Conservation (phyloP, 805 yeast species). For the Komagataella pastoris region DNA sequence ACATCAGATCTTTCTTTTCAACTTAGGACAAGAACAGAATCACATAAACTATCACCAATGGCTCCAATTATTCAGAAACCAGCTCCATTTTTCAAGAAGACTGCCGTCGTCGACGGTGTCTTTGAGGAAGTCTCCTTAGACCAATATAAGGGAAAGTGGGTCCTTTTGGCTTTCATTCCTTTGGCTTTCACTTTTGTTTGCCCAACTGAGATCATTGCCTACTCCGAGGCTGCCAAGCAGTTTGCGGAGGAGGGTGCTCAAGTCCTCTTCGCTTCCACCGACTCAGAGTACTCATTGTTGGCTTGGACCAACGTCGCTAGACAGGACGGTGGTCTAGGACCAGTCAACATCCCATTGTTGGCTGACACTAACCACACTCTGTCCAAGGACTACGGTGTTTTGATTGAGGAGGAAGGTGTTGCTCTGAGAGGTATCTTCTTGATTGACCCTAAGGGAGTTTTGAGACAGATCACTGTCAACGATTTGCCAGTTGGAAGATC, state of each 20-base stretch:
- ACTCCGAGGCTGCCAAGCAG: conserved; percentile 88
- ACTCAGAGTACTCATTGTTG: conserved; percentile 91
- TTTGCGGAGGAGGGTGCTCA: conserved; percentile 80
- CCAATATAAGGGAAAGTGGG: conserved; percentile 97
- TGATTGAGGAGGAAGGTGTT: conserved; percentile 90
- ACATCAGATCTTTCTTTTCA: background rate
- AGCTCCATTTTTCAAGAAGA: conserved; percentile 93
- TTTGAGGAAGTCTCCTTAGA: conserved; percentile 93
- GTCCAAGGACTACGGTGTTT: conserved; percentile 94
- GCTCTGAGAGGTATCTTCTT: conserved; percentile 97
- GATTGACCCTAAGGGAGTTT: conserved; percentile 89
- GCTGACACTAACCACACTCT: conserved; percentile 96
- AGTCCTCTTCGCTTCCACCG: conserved; percentile 93
- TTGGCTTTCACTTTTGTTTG: conserved; percentile 98
- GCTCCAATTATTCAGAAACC: conserved; percentile 86
- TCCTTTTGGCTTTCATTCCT: conserved; percentile 92
- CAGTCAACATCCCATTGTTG: conserved; percentile 84
- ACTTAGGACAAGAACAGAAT: background rate
- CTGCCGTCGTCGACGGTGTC: conserved; percentile 93
- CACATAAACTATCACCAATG: conserved; percentile 33
- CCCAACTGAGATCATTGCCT: conserved; percentile 98
- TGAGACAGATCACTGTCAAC: conserved; percentile 96
- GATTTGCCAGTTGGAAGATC: conserved; percentile 99
- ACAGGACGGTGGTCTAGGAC: conserved; percentile 97
- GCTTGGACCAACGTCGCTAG: conserved; percentile 98